A percentile compares a stretch with the other conserved stretches of the same genome.
phyloP scores from a whole-genome alignment of 176 grass and related monocot genomes.

The Hordeum marinum region DNA sequence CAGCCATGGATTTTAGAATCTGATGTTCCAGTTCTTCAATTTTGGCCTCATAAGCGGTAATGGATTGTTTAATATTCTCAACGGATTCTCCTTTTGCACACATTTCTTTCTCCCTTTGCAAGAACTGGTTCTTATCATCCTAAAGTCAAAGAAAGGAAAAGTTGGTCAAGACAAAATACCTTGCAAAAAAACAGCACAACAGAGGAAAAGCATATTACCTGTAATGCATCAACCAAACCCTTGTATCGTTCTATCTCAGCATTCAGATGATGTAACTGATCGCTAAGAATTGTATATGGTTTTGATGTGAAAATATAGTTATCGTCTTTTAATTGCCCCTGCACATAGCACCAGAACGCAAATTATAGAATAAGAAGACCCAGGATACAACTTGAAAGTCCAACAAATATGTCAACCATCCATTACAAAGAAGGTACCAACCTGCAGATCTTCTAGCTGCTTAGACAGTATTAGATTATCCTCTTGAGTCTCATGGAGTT shows the following conservation, averaged over 20 bases:
- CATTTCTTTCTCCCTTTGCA: slow-evolving; percentile 81
- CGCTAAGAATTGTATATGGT: slow-evolving; percentile 59
- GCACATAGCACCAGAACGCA: background rate
- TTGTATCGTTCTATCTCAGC: slow-evolving; percentile 64
- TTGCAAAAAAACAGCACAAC: background rate
- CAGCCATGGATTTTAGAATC: slow-evolving; percentile 52
- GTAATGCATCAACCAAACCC: slow-evolving; percentile 66
- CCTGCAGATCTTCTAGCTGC: slow-evolving; percentile 94
- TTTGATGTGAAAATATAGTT: slow-evolving; percentile 75
- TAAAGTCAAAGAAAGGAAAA: slow-evolving; percentile 30
- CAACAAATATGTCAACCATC: background rate
- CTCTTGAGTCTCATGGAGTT: slow-evolving; percentile 96
- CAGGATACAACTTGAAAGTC: slow-evolving; percentile 27
- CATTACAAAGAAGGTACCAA: slow-evolving; percentile 31
- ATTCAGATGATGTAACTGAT: slow-evolving; percentile 78
- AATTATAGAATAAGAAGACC: slow-evolving; percentile 18
- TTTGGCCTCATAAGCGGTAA: slow-evolving; percentile 64
- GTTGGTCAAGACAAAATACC: background rate
- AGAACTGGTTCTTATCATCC: slow-evolving; percentile 66
- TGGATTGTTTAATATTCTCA: slow-evolving; percentile 55
- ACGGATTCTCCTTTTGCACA: slow-evolving; percentile 56
- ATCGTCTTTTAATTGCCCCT: slow-evolving; percentile 85
- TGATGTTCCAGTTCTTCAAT: slow-evolving; percentile 73
- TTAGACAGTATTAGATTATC: slow-evolving; percentile 83
- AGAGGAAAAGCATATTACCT: slow-evolving; percentile 51